Base-by-base conservation (phyloP, 2,329 filamentous ascomycete species). In the Botryotinia convoluta region DNA sequence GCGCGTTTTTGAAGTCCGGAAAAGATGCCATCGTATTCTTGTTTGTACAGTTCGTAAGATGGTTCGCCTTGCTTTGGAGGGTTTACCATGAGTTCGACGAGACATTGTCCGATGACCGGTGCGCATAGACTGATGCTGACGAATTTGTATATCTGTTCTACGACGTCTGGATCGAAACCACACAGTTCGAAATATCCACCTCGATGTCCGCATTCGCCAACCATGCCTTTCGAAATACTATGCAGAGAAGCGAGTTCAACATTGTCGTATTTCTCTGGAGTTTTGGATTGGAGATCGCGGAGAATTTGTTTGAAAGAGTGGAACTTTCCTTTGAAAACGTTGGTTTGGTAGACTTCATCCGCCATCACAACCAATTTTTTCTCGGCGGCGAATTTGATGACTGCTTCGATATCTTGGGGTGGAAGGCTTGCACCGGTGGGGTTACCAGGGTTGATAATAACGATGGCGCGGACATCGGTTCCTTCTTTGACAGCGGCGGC, bases 301-400 rank as follows among this genome's bases (percentile, higher is more conserved):
- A 99, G 89, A 59, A 92, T 90, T 79, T 92, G 90, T 86, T 98
- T 98, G 91, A 99, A 98, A 80, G 93, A 97, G 84, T 93, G 90
- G 86, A 99, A 99, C 82, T 95, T 88, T 83, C 96, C 96, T 75
- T 92, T 86, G 84, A 99, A 99, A 79, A 99, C 93, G 83, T 99
- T 99, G 81, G 96, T 98, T 85, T 99, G 96, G 89, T 99, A 99
- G 54, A 99, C 96, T 84, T 99, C 96, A 81, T 99, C 96, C 70
- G 96, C 96, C 80, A 99, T 89, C 77, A 98, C 87, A 72, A 98
- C 94, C 39, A 99, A 88, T 78, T 91, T 90, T 86, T 98, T 90
- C 82, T 95, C 87, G 42, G 90, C 91, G 57, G 96, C 95, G 76
- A 98, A 92, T 76, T 96, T 90, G 77, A 98, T 88, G n/a, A 98